Evolutionary conservation across 108 stramenopile genomes (phyloP), one percentile per base, ranked within the genome.

Genomic region (Skeletonema tropicum): DNA sequence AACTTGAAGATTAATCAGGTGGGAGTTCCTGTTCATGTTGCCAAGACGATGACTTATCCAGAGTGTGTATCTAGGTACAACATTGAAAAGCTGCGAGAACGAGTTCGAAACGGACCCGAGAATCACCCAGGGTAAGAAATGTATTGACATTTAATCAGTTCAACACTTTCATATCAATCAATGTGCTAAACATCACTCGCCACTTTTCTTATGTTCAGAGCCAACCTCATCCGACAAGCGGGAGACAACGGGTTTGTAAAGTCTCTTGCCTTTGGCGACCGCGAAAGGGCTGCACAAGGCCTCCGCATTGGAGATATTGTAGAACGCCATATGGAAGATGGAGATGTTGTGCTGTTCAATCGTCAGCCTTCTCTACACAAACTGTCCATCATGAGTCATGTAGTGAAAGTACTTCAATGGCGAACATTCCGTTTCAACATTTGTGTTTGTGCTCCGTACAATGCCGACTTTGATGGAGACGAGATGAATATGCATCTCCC

Each of bases 401-500:
- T 87, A 29, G 99, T 90, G 4, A 97, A 97, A 80, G 95, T 99
- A 45, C 77, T 97, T 85, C 90, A 94, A 17, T 97, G 95, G 94
- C 64, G 96, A 33, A 98, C 99, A 1, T 98, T 99, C 76, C 91
- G 98, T 17, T 98, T 99, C 93, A 99, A 99, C 77, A 98, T 97
- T 71, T 98, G 97, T 71, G 98, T 97, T 55, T 99, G 99, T 86
- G 94, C 96, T 39, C 98, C 99, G 8, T 99, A 98, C 83, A 98
- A 98, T 75, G 98, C 97, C 35, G 99, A 99, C 75, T 99, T 99
- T 74, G 98, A 99, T 81, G 99, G 99, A 46, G 99, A 99, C 80
- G 99, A 99, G 84, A 99, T 99, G 98, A 98, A 99, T 75, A 90
- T 99, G 94, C 99, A 99, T 84, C 73, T 98, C 17, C 99, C 99